These are phyloP conservation scores for Saccharomyces cerevisiae DNA, from an alignment of 805 yeast species.

Conservation along the genomic window DNA sequence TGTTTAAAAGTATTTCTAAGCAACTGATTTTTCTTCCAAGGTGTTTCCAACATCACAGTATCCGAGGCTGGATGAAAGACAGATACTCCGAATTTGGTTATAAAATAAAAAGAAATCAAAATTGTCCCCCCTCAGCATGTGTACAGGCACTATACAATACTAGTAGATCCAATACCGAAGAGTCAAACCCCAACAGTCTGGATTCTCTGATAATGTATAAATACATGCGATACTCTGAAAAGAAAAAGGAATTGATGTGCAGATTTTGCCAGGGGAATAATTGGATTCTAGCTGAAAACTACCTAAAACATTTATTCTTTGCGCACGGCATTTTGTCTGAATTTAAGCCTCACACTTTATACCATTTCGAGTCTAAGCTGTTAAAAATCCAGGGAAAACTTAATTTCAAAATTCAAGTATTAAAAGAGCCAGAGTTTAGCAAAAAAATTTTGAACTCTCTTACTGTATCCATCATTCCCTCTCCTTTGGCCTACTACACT, in stretches of 20 bases:
- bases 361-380: not conserved
- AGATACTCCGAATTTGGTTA: constrained; percentile 8
- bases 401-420: constrained; percentile 2
- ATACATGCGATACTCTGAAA: constrained; percentile 6
- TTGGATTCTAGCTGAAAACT: constrained; percentile 10
- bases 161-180: not conserved
- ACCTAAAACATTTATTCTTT: constrained; percentile 15
- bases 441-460: constrained; percentile 9
- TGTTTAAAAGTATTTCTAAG: not conserved
- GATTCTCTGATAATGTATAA: constrained; percentile 4
- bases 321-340: constrained; percentile 19
- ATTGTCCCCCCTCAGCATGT: constrained; percentile 12
- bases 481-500: constrained; percentile 11
- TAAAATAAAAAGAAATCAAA: constrained; percentile 9
- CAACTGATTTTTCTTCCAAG: constrained; percentile 10
- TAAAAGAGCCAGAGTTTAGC: constrained; percentile 5
- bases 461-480: constrained; percentile 10
- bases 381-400: not conserved
- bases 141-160: not conserved
- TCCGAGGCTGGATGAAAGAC: constrained; percentile 10
- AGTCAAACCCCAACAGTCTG: not conserved
- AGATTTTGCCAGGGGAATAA: constrained; percentile 18
- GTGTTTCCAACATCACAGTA: constrained; percentile 16
- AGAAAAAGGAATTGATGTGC: constrained; percentile 12
- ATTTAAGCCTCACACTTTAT: constrained; percentile 1